Evolutionary conservation across 306 rosid genomes (phyloP).

Genomic region (Rosa chinensis): DNA sequence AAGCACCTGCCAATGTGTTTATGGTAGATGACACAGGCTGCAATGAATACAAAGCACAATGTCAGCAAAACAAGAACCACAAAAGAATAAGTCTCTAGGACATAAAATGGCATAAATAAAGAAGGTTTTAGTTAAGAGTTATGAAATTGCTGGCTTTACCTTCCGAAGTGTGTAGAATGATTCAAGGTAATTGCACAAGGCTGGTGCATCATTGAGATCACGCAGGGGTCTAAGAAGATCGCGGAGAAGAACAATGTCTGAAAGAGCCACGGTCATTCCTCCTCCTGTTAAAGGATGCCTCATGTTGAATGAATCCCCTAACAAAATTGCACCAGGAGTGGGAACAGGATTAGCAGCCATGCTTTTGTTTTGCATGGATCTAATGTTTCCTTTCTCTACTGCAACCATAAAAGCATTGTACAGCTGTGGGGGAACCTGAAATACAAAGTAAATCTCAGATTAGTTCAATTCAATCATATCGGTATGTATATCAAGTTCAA

Average conservation of each 20-base stretch:
- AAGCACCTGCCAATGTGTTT: constrained; percentile 50
- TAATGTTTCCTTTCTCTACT: constrained; percentile 67
- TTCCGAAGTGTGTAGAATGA: constrained; percentile 82
- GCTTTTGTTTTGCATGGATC: constrained; percentile 77
- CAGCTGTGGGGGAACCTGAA: constrained; percentile 69
- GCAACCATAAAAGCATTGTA: constrained; percentile 56
- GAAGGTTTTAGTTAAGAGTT: background rate
- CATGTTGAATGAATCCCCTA: constrained; percentile 76
- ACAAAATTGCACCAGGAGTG: constrained; percentile 21
- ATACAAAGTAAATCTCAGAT: background rate
- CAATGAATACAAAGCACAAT: constrained; percentile 3
- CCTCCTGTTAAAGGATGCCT: constrained; percentile 94
- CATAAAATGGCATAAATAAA: too few relatives aligned
- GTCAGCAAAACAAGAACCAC: background rate
- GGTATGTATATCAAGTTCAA: background rate
- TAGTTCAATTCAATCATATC: constrained; percentile 2
- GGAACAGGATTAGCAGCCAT: constrained; percentile 50
- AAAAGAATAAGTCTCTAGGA: too few relatives aligned
- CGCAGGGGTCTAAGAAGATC: constrained; percentile 52
- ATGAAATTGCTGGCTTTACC: constrained; percentile 29
- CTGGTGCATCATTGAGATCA: constrained; percentile 41
- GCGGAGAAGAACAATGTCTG: constrained; percentile 64
- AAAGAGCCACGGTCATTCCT: constrained; percentile 87
- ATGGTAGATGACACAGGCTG: constrained; percentile 74
- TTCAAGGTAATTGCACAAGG: constrained; percentile 64